Base-by-base conservation (phyloP, 2,329 filamentous ascomycete genomes). In the Claviceps digitariae region DNA sequence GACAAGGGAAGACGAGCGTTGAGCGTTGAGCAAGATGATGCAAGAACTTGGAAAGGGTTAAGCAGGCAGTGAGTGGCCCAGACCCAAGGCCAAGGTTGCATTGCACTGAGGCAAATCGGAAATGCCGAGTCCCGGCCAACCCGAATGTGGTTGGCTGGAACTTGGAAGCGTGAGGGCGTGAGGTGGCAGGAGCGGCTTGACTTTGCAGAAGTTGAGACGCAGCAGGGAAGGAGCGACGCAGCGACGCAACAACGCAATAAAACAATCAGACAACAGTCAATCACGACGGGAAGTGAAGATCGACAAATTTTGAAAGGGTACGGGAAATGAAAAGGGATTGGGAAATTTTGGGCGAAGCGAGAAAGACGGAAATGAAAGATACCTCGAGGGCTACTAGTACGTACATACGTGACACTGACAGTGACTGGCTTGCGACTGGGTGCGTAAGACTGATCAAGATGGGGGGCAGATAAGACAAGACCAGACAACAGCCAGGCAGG, bases 71-170 rank as follows among this genome's bases (percentile, higher is more conserved):
- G 10, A 36, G 40, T 23, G 41, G 25, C 9, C 20, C 27, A 9
- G 7, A 20, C 31, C 38, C n/a, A 23, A 41, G 48, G 44, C 38
- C n/a, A 23, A 41, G 48, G 44, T 45, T 45, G 53, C 20, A 38
- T 23, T 51, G 47, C 45, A 8, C 12, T 53, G 51, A 53, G 51
- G 44, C 54, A 49, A 47, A 45, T 52, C 51, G 54, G 54, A 47
- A 48, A 52, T 55, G 51, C 51, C 54, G 51, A 53, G 38, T 55
- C 23, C 54, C 51, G 44, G 21, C 43, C 48, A 44, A 50, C 29
- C 29, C 48, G 47, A 45, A 53, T 44, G 51, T 41, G 44, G 51
- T 55, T 55, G 48, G 51, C 38, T 53, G 48, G 43, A n/a, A n/a
- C n/a, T 46, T 21, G 43, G 53, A 1, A 7, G 27, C 8, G 8